A percentile compares a stretch with the other conserved stretches of the same genome.
These are phyloP conservation scores for Teratosphaeriaceae sp. DNA, from an alignment of 2,329 filamentous ascomycete genomes.

Conservation along the genomic window DNA sequence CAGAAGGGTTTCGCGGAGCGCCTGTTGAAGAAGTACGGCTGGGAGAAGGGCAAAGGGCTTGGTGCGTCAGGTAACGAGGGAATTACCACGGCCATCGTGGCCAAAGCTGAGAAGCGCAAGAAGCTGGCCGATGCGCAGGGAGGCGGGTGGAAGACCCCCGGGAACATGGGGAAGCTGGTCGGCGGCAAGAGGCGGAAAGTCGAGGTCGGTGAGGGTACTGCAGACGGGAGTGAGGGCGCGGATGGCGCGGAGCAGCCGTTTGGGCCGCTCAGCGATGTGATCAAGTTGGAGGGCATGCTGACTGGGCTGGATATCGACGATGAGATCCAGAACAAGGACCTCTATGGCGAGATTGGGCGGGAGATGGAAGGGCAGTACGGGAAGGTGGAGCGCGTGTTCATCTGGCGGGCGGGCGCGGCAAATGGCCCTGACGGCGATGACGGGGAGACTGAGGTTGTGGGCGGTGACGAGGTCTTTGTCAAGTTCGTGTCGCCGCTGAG, in stretches of 20 bases:
- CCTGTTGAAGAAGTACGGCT: slow-evolving; percentile 90
- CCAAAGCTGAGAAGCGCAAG: slow-evolving; percentile 79
- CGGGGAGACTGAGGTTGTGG: slow-evolving; percentile 39
- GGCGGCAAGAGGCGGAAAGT: slow-evolving; percentile 58
- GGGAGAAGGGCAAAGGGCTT: slow-evolving; percentile 80
- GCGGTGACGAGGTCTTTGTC: slow-evolving; percentile 64
- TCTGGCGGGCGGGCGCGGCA: slow-evolving; percentile 54
- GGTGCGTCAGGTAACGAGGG: slow-evolving; percentile 69
- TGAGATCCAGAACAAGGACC: slow-evolving; percentile 63
- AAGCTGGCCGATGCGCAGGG: slow-evolving; percentile 72
- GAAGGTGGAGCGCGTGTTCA: slow-evolving; percentile 34
- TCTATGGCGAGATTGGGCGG: slow-evolving; percentile 93
- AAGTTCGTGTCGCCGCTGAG: slow-evolving; percentile 84
- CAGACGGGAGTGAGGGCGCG: slow-evolving; percentile 23
- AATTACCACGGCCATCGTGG: slow-evolving; percentile 75
- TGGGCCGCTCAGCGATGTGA: slow-evolving; percentile 66
- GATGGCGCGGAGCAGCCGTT: slow-evolving; percentile 31
- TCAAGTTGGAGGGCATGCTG: slow-evolving; percentile 79
- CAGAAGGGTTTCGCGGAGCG: slow-evolving; percentile 81
- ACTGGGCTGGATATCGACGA: slow-evolving; percentile 72
- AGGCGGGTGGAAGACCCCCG: slow-evolving; percentile 66
- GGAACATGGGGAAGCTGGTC: slow-evolving; percentile 68
- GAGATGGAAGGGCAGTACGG: slow-evolving; percentile 71
- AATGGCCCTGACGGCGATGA: too few relatives aligned
- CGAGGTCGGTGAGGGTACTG: slow-evolving; percentile 24